A percentile compares a stretch with the other conserved stretches of the same genome.
These are phyloP conservation scores for Oxytropis ochrocephala DNA, from an alignment of 306 rosid species.

Conservation along the genomic window DNA sequence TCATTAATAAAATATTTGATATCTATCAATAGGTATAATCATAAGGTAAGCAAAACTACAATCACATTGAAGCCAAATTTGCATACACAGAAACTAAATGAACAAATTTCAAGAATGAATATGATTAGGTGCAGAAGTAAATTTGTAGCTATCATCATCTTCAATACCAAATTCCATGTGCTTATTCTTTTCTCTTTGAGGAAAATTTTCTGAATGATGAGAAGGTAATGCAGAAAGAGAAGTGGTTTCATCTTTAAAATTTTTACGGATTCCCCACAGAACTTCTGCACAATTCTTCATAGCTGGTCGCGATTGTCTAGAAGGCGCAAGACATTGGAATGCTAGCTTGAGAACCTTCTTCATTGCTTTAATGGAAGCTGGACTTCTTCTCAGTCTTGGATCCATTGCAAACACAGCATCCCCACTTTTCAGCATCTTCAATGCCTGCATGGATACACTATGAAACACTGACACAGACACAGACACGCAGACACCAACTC, in stretches of 20 bases:
- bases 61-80: conserved; percentile 17
- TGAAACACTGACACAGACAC: too few relatives aligned
- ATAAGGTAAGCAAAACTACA: background rate
- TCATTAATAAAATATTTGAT: background rate
- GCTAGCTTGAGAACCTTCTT: conserved; percentile 63
- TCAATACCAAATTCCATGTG: conserved; percentile 37
- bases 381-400: conserved; percentile 59
- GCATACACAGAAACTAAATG: background rate
- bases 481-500: too few relatives aligned
- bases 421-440: conserved; percentile 66
- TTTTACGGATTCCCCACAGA: conserved; percentile 74
- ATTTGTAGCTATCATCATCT: conserved; percentile 43
- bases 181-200: conserved; percentile 40
- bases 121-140: conserved; percentile 49
- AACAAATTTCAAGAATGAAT: conserved; percentile 28
- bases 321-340: conserved; percentile 56
- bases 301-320: conserved; percentile 61
- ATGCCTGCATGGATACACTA: conserved; percentile 52
- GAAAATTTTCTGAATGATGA: conserved; percentile 48
- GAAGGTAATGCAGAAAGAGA: conserved; percentile 33
- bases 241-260: conserved; percentile 36
- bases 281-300: conserved; percentile 78
- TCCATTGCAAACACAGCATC: conserved; percentile 71
- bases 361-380: conserved; percentile 57
- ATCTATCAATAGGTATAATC: background rate